phyloP scores from a whole-genome alignment of 768 basidiomycete species.

The Pleurotus pulmonarius region DNA sequence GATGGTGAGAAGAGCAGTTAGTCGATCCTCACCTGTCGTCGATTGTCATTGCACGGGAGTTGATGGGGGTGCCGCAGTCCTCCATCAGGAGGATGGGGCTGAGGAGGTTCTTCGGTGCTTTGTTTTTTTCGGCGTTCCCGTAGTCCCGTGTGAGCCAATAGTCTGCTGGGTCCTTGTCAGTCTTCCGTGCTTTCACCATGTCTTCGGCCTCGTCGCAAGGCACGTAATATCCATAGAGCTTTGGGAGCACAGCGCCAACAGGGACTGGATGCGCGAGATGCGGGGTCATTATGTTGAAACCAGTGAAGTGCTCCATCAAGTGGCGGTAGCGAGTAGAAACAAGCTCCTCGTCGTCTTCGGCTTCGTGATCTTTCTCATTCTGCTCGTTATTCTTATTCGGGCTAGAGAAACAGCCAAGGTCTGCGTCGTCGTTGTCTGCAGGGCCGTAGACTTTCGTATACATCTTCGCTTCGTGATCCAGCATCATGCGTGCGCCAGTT shows the following conservation, averaged over 20 bases:
- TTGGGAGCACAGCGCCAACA: conserved; percentile 39
- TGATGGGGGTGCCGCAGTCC: conserved; percentile 38
- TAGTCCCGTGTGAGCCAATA: background rate
- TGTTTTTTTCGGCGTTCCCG: background rate
- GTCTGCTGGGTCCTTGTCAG: background rate
- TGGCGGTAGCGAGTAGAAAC: conserved; percentile 17
- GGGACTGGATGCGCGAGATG: conserved; percentile 24
- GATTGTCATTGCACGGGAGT: conserved; percentile 16
- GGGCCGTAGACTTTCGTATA: conserved; percentile 22
- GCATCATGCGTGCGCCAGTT: conserved; percentile 19
- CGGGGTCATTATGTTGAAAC: conserved; percentile 27
- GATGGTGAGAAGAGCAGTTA: background rate
- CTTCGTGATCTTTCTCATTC: background rate
- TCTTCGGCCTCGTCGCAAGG: conserved; percentile 15
- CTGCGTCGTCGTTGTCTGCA: background rate
- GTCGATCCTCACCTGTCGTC: conserved; percentile 11
- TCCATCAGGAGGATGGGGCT: conserved; percentile 46
- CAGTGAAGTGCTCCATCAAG: conserved; percentile 29
- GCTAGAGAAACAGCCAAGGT: background rate
- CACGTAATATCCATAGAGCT: conserved; percentile 47
- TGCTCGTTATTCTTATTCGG: background rate
- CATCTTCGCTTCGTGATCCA: conserved; percentile 26
- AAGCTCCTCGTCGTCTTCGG: background rate
- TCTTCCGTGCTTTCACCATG: background rate
- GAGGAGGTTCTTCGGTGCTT: conserved; percentile 7